phyloP scores from a whole-genome alignment of 2,329 filamentous ascomycete species.

The Alternaria angustiovoidea region DNA sequence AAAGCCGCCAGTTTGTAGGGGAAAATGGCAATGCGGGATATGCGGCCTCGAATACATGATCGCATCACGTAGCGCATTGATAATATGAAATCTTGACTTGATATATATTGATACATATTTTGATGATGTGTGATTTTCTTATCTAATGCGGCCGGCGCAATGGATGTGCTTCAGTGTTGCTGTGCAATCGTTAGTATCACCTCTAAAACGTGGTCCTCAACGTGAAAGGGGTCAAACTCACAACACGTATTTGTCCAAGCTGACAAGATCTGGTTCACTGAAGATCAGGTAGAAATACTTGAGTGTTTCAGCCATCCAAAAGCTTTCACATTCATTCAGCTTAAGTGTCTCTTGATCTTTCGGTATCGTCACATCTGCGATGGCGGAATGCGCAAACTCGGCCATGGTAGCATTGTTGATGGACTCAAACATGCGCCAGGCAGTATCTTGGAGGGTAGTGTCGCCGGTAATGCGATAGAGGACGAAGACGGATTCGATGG shows the following conservation, averaged over 20 bases:
- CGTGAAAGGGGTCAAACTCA: slow-evolving; percentile 24
- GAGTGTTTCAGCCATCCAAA: slow-evolving; percentile 89
- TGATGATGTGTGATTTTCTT: not conserved
- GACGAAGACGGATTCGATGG: slow-evolving; percentile 87
- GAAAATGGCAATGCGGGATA: not conserved
- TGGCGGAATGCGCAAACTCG: slow-evolving; percentile 72
- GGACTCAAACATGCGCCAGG: slow-evolving; percentile 84
- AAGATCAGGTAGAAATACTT: slow-evolving; percentile 93
- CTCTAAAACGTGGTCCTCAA: not conserved
- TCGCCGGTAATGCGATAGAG: slow-evolving; percentile 91
- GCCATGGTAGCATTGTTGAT: slow-evolving; percentile 73
- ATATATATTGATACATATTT: not conserved
- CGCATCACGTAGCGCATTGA: not conserved
- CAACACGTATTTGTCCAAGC: slow-evolving; percentile 73
- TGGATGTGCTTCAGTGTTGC: slow-evolving; percentile 64
- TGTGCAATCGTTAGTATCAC: slow-evolving; percentile 17
- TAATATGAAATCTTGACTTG: not conserved
- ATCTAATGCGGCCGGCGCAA: slow-evolving; percentile 49
- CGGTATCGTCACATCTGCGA: slow-evolving; percentile 67
- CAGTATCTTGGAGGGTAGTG: slow-evolving; percentile 75
- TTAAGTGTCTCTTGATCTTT: slow-evolving; percentile 35
- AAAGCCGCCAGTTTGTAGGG: not conserved
- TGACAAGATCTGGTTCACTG: slow-evolving; percentile 70
- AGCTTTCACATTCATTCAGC: slow-evolving; percentile 66
- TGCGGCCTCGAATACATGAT: not conserved